phyloP scores from a whole-genome alignment of 2,329 filamentous ascomycete species.

The Trichoderma sp. region DNA sequence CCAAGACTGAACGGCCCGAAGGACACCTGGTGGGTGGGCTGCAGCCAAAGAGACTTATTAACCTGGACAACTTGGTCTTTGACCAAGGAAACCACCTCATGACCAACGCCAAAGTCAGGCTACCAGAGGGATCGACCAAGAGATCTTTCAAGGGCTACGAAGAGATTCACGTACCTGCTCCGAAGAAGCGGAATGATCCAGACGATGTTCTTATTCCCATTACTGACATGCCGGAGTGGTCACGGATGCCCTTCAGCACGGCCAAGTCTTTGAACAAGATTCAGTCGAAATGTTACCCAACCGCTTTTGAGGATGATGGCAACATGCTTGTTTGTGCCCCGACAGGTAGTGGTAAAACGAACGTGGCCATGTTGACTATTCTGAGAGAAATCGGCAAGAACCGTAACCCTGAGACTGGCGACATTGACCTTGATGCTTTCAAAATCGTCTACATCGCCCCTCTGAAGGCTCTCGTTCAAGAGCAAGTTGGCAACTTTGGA shows the following conservation, averaged over 20 bases:
- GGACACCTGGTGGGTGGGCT: slow-evolving; percentile 75
- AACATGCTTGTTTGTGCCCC: slow-evolving; percentile 98
- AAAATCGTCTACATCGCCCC: slow-evolving; percentile 99
- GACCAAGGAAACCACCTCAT: slow-evolving; percentile 98
- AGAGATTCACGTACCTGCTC: slow-evolving; percentile 93
- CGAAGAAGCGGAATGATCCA: slow-evolving; percentile 80
- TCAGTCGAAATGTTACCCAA: slow-evolving; percentile 87
- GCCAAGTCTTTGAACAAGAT: slow-evolving; percentile 90
- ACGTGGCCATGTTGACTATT: slow-evolving; percentile 96
- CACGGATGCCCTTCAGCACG: slow-evolving; percentile 77
- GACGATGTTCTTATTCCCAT: slow-evolving; percentile 80
- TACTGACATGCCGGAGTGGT: slow-evolving; percentile 88
- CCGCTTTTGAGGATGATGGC: slow-evolving; percentile 88
- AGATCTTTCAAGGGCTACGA: slow-evolving; percentile 97
- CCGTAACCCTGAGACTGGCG: slow-evolving; percentile 81
- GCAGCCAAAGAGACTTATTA: slow-evolving; percentile 82
- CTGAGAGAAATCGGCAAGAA: slow-evolving; percentile 96
- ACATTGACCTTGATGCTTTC: slow-evolving; percentile 92
- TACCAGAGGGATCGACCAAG: slow-evolving; percentile 93
- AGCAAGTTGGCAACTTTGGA: slow-evolving; percentile 97
- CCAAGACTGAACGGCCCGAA: slow-evolving; percentile 57
- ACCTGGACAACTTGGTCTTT: slow-evolving; percentile 93
- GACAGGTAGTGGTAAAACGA: slow-evolving; percentile 96
- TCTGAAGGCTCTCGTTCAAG: slow-evolving; percentile 90
- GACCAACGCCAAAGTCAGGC: slow-evolving; percentile 95